These are phyloP conservation scores for Mortierella sp. DNA, from an alignment of 371 early-diverging fungal genomes.

Conservation along the genomic window DNA sequence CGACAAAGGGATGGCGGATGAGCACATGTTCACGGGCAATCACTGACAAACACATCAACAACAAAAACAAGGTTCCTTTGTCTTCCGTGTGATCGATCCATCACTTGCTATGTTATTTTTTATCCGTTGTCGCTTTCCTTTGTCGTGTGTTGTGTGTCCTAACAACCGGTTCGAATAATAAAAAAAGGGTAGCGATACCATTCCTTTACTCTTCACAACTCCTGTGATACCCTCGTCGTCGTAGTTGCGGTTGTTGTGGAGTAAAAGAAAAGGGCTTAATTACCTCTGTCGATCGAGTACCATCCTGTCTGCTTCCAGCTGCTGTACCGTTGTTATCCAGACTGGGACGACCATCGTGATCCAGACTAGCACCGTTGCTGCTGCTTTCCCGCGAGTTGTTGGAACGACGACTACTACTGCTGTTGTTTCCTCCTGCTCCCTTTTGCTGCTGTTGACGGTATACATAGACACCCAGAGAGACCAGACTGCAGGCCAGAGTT, in stretches of 20 bases:
- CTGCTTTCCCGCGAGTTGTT: conserved; percentile 1
- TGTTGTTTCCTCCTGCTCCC: conserved; percentile 14
- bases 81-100: not conserved
- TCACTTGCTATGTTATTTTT: not conserved
- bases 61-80: not conserved
- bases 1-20: not conserved
- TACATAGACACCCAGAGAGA: conserved; percentile 60
- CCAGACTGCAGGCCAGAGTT: conserved; percentile 59
- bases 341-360: conserved; percentile 19
- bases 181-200: not conserved
- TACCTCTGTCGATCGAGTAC: conserved; percentile 52
- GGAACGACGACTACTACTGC: not conserved
- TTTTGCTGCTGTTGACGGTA: conserved; percentile 49
- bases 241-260: not conserved
- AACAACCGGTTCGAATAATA: not conserved
- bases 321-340: conserved; percentile 18
- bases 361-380: conserved; percentile 7
- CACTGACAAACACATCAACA: not conserved
- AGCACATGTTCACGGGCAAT: conserved; percentile 8
- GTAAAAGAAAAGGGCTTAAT: not conserved
- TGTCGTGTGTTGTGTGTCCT: not conserved
- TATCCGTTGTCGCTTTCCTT: not conserved
- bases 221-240: not conserved
- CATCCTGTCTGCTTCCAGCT: conserved; percentile 10
- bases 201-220: not conserved